Evolutionary conservation across 345 rosid genomes (phyloP), one percentile per base, ranked within the genome.

Genomic region (Salix dunnii): DNA sequence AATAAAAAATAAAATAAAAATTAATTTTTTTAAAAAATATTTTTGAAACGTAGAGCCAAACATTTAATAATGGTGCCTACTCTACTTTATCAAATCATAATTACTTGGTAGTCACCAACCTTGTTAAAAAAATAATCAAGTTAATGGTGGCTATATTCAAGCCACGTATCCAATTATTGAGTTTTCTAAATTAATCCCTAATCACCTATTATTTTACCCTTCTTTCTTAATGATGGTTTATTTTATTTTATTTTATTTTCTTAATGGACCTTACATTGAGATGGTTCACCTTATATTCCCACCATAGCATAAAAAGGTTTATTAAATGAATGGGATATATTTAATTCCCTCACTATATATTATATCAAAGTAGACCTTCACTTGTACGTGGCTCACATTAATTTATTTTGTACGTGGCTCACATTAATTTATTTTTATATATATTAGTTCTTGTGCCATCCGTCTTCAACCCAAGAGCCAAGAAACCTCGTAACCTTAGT

Each of bases 251-350:
- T 35, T 77, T 51, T 49, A 25, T 17, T 42, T 23, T 3, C 7
- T 1, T 31, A 35, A 36, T 60, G 71, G 80, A 66, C 81, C 83
- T 74, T 55, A 51, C 74, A 67, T 25, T 69, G 23, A 64, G 55
- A 72, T 71, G 70, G 74, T 62, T 80, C 74, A 80, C 74, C 64
- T 72, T 70, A 64, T 76, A 80, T 82, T 84, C 80, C 83, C 85
- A 82, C 77, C 71, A 38, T 40, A 6, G 17, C 33, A 36, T 2
- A 61, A 74, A n/a, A 60, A 33, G 25, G 40, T 36, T 72, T 3
- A 28, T 62, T 48, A 36, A 55, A 2, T 60, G 46, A 11, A 2
- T 21, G 14, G 27, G 17, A 53, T 38, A 1, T 58, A 3, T 58
- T 58, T 25, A 13, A n/a, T 10, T 58, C 28, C n/a, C 5, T n/a